Evolutionary conservation across 108 stramenopile species (phyloP).

Genomic region (Nitzschia sp.): DNA sequence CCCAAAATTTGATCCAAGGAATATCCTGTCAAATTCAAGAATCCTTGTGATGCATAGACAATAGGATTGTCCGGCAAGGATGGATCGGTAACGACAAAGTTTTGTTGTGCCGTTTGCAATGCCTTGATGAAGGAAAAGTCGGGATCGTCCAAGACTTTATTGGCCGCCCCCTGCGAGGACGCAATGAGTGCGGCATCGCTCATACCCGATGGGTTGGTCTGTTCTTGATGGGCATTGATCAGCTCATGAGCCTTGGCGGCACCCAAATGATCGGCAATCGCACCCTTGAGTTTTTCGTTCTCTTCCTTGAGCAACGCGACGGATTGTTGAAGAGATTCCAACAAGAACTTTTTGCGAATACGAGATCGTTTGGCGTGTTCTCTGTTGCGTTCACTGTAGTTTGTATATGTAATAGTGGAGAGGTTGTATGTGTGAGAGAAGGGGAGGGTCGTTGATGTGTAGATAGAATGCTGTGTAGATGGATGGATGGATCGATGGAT

Average conservation of each 20-base stretch:
- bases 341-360: constrained; percentile 95
- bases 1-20: constrained; percentile 90
- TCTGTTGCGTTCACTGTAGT: constrained; percentile 83
- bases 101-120: constrained; percentile 95
- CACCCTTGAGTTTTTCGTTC: constrained; percentile 78
- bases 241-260: constrained; percentile 60
- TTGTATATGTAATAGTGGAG: constrained; percentile 13
- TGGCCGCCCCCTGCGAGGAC: constrained; percentile 62
- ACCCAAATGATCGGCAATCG: constrained; percentile 75
- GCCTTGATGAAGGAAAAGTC: constrained; percentile 98
- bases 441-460: constrained; percentile 1
- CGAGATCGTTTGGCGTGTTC: constrained; percentile 94
- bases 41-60: constrained; percentile 91
- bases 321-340: constrained; percentile 91
- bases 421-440: constrained; percentile 2
- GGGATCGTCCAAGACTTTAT: constrained; percentile 93
- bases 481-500: constrained; percentile 1
- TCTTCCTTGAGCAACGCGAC: constrained; percentile 82
- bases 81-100: constrained; percentile 97
- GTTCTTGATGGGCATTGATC: constrained; percentile 42
- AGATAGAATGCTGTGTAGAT: background rate
- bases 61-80: constrained; percentile 95
- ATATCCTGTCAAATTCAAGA: constrained; percentile 95
- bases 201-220: background rate
- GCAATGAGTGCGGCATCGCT: constrained; percentile 68